Evolutionary conservation across 176 grass and related monocot genomes (phyloP).

Genomic region (Phragmites australis): DNA sequence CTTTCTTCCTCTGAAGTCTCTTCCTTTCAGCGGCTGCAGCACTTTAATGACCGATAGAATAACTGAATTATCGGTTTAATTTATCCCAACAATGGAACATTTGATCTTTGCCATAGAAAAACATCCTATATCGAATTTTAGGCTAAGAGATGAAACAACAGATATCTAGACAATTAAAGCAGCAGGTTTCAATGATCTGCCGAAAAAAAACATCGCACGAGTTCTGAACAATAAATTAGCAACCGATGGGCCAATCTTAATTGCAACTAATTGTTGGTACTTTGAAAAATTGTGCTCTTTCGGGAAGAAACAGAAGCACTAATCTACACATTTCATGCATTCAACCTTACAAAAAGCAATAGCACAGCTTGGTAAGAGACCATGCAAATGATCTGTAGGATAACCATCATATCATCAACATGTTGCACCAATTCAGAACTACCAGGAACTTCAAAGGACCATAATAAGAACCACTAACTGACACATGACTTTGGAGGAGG

Average conservation of each 20-base stretch:
- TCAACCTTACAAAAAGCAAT: not conserved
- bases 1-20: slow-evolving; percentile 89
- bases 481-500: slow-evolving; percentile 19
- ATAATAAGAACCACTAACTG: slow-evolving; percentile 12
- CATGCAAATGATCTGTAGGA: not conserved
- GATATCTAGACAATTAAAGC: not conserved
- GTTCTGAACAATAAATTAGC: not conserved
- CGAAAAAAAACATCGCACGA: not conserved
- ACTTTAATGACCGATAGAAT: slow-evolving; percentile 41
- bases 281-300: not conserved
- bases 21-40: slow-evolving; percentile 80
- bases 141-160: not conserved
- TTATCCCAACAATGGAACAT: not conserved
- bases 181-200: slow-evolving; percentile 1
- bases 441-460: not conserved
- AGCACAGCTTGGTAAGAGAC: not conserved
- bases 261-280: not conserved
- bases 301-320: not conserved
- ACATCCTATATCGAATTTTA: not conserved
- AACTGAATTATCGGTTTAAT: slow-evolving; percentile 2
- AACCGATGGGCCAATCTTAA: slow-evolving; percentile 2
- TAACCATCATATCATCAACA: not conserved
- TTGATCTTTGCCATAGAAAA: not conserved
- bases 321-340: not conserved
- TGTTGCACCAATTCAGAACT: not conserved